Base-by-base conservation (phyloP, 148 eudicot species). In the Rhododendron henanense region DNA sequence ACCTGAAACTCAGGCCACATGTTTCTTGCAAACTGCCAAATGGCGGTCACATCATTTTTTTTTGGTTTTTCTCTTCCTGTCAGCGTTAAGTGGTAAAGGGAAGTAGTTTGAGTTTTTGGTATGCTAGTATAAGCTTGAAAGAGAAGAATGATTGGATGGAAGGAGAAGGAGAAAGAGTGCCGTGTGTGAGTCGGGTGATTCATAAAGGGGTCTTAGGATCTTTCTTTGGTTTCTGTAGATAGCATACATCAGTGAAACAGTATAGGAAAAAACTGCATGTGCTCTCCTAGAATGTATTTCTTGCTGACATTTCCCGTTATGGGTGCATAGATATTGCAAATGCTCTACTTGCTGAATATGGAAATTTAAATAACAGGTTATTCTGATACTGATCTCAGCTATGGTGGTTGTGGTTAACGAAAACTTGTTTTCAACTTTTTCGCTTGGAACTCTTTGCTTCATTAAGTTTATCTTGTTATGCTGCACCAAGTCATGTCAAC, bases 1-100 rank as follows among this genome's bases (percentile, higher is more conserved):
- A 74, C 44, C 44, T 6, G 45, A 74, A 74, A 35, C 79, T 75
- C 79, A 23, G 18, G n/a, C 47, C 79, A 35, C 79, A 37, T 75
- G 47, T 18, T 75, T 37, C 44, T 75, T 75, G 79, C 47, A 75
- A 71, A 75, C 79, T 75, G 47, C 44, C 79, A 75, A 75, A 35
- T 39, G 11, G 47, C 39, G 79, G 39, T 75, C 19, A 28, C 16
- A 33, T 71, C 39, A 23, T 11, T 10, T 4, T 10, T 33, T 14
- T 33, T 5, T 4, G 16, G 1, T 28, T 14, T 13, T 15, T 14
- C 9, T 14, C 35, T 73, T 31, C 19, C 41, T 73, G 7, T 33
- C 6, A 0, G 39, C 21, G 10, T 33, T 11, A 5, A 35, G 77
- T 4, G 44, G 37, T 73, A 73, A 35, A 13, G 37, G 37, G 77